A percentile compares a stretch with the other conserved stretches of the same genome.
phyloP scores from a whole-genome alignment of 441 rosid genomes.

The Adansonia gregorii region DNA sequence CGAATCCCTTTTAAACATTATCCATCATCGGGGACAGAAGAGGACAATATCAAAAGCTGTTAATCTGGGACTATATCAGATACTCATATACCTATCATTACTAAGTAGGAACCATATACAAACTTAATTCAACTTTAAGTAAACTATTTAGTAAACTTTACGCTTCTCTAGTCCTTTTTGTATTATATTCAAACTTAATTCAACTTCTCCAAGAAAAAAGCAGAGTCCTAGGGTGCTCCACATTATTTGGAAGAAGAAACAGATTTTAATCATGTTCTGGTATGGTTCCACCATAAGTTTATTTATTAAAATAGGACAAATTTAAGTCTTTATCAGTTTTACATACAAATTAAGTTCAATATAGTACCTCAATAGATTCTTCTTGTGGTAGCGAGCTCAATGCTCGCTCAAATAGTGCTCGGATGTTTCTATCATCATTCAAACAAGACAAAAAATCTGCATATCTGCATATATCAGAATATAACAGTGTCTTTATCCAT shows the following conservation, averaged over 20 bases:
- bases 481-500: conserved; percentile 15
- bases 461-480: conserved; percentile 57
- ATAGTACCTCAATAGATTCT: conserved; percentile 75
- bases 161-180: background rate
- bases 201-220: background rate
- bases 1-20: background rate
- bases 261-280: background rate
- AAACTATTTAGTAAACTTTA: background rate
- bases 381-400: conserved; percentile 86
- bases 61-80: background rate
- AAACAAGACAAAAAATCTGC: conserved; percentile 91
- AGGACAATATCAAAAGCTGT: background rate
- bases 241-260: background rate
- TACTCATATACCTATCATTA: too few species aligned
- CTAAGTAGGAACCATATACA: background rate
- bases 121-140: conserved; percentile 1
- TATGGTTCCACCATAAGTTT: background rate
- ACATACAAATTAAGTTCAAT: background rate
- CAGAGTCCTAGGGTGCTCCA: background rate
- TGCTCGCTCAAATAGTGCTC: conserved; percentile 96
- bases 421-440: conserved; percentile 91
- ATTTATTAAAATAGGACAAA: background rate
- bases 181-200: background rate
- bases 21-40: background rate
- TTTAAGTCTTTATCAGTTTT: background rate